Base-by-base conservation (phyloP, 2,329 filamentous ascomycete genomes). In the Aureobasidium sp. region DNA sequence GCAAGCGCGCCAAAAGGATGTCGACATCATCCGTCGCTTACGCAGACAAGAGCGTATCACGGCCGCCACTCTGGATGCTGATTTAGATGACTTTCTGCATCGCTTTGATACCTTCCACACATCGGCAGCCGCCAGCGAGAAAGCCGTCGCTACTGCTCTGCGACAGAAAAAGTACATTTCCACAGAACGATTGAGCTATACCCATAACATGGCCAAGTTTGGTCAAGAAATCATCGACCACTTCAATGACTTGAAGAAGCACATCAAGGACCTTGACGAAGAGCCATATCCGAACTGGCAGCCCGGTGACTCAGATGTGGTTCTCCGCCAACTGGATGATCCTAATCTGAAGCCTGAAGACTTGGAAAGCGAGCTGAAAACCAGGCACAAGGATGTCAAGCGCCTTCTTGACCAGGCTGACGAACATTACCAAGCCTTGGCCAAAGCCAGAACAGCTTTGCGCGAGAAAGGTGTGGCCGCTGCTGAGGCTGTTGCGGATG, bases 121-220 rank as follows among this genome's bases (percentile, higher is more conserved):
- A 10, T n/a, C 48, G 5, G 34, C 39, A 27, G 7, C 48, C 27
- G 36, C 44, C n/a, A 37, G 34, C 8, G 45, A 36, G 13, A 6
- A 39, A n/a, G 10, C 16, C 4, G 21, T 32, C 14, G 2, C 8
- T 3, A 34, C 34, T 27, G 32, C 30, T 48, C 11, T 53, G 25
- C 54, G n/a, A 39, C 42, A 51, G 21, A 51, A 59, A n/a, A 47
- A 54, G 25, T 62, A 53, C 11, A 48, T 62, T 10, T 59, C 44
- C 29, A 53, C 61, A 10, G 61, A 62, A 41, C 27, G 53, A 25
- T 11, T 34, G 36, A 36, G 3, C 10, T 34, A 49, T 3, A 21
- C 29, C 30, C 32, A 42, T 3, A 48, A 14, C 7, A 11, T 47
- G 5, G 14, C 29, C 21, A 13, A 4, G 2, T 9, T 53, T 7